Percentiles rank a stretch among this genome's conserved stretches.
These are phyloP conservation scores for Cantharellus cinnabarinus DNA, from an alignment of 768 basidiomycete species.

Conservation along the genomic window DNA sequence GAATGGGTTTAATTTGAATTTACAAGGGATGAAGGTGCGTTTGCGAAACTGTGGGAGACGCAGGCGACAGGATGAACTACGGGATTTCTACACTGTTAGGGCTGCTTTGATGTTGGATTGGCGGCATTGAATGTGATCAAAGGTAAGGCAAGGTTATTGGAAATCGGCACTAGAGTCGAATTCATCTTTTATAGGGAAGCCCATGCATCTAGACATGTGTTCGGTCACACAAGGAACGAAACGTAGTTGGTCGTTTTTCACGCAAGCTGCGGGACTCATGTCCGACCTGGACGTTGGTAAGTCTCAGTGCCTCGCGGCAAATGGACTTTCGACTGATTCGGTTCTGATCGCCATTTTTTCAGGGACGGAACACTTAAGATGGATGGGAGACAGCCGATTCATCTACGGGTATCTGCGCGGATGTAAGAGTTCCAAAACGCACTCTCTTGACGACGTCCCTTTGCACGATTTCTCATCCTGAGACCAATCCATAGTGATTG, in stretches of 20 bases:
- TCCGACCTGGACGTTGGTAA: slow-evolving; percentile 59
- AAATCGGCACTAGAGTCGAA: neutral
- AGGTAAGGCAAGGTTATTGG: slow-evolving; percentile 23
- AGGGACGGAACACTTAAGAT: slow-evolving; percentile 56
- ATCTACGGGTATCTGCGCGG: slow-evolving; percentile 49
- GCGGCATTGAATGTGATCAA: slow-evolving; percentile 65
- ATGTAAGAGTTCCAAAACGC: slow-evolving; percentile 23
- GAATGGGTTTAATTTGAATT: slow-evolving; percentile 53
- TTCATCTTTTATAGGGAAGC: slow-evolving; percentile 26
- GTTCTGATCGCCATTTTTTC: neutral
- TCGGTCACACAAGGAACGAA: slow-evolving; percentile 50
- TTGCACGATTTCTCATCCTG: neutral
- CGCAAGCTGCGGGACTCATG: slow-evolving; percentile 65
- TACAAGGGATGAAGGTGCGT: slow-evolving; percentile 45
- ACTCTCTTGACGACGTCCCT: neutral
- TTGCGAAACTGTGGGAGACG: neutral
- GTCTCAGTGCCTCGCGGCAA: neutral
- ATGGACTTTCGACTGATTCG: neutral
- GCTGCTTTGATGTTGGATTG: slow-evolving; percentile 49
- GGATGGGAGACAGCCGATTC: slow-evolving; percentile 75
- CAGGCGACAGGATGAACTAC: neutral
- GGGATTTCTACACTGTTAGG: slow-evolving; percentile 18
- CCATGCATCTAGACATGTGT: slow-evolving; percentile 59
- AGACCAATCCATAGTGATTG: slow-evolving; percentile 27
- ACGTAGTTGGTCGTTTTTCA: slow-evolving; percentile 57